Evolutionary conservation across 2,329 filamentous ascomycete species (phyloP).

Genomic region (Gaeumannomyces tritici): DNA sequence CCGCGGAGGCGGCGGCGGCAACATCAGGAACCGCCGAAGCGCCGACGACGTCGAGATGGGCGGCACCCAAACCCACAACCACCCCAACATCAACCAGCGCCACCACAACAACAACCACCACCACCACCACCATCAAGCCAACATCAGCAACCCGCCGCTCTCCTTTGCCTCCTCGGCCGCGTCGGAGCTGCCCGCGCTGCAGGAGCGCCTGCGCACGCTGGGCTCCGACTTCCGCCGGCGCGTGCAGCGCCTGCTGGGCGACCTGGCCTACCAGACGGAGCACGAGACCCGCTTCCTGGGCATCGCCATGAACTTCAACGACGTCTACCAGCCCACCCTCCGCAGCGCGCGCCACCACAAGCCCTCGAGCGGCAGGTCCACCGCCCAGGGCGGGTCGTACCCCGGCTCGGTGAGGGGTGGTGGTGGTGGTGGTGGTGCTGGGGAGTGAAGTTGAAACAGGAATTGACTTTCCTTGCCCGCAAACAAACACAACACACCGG

Average conservation of each 20-base stretch:
- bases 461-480: not conserved
- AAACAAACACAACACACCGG: not conserved
- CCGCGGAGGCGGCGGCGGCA: slow-evolving; percentile 1
- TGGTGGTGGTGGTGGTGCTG: not conserved
- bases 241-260: slow-evolving; percentile 75
- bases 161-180: slow-evolving; percentile 46
- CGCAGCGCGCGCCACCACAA: slow-evolving; percentile 1
- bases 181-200: slow-evolving; percentile 62
- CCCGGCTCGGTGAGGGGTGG: not conserved
- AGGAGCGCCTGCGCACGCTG: slow-evolving; percentile 62
- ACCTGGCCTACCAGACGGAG: slow-evolving; percentile 87
- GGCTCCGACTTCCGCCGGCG: slow-evolving; percentile 67
- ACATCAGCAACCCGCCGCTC: not conserved
- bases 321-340: slow-evolving; percentile 69
- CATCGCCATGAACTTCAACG: slow-evolving; percentile 98
- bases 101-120: slow-evolving; percentile 5
- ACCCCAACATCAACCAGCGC: slow-evolving; percentile 41
- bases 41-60: slow-evolving; percentile 3
- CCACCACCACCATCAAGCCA: slow-evolving; percentile 11
- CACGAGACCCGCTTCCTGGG: slow-evolving; percentile 92
- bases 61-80: not conserved
- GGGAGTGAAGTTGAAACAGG: not conserved
- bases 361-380: slow-evolving; percentile 1
- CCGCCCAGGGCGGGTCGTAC: not conserved
- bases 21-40: not conserved